A percentile compares a stretch with the other conserved stretches of the same genome.
Conservation (phyloP, 1,139 yeast genomes). For the Scheffersomyces segobiensis region DNA sequence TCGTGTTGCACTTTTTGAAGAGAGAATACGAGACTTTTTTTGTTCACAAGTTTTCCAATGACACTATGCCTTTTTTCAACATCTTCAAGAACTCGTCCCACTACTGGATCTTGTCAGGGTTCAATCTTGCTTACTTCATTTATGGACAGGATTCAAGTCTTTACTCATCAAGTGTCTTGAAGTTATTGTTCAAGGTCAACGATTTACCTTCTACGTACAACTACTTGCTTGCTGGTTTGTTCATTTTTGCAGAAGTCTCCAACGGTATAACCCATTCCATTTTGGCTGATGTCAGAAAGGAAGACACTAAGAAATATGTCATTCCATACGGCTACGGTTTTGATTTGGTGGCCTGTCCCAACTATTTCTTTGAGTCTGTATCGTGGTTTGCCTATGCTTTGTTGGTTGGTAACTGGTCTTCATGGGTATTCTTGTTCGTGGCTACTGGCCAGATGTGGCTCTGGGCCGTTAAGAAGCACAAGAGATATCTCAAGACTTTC, state of each 20-base stretch:
- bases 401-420: conserved; percentile 75
- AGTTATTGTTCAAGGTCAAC: conserved; percentile 23
- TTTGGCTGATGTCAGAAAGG: conserved; percentile 56
- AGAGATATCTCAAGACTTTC: conserved; percentile 65
- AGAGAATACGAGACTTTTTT: conserved; percentile 85
- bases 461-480: conserved; percentile 78
- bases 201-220: conserved; percentile 24
- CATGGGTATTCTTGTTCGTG: conserved; percentile 67
- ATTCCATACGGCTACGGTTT: conserved; percentile 51
- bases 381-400: conserved; percentile 72
- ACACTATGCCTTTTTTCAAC: conserved; percentile 90
- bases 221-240: conserved; percentile 37
- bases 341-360: conserved; percentile 63
- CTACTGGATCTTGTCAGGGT: conserved; percentile 88
- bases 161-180: conserved; percentile 14
- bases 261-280: conserved; percentile 70
- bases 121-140: conserved; percentile 64
- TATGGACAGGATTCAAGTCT: conserved; percentile 56
- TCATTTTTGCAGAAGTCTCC: conserved; percentile 61
- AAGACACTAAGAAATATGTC: conserved; percentile 39
- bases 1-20: conserved; percentile 75
- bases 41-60: conserved; percentile 80
- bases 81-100: conserved; percentile 87
- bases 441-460: conserved; percentile 76
- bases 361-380: conserved; percentile 83